Base-by-base conservation (phyloP, 495 filamentous ascomycete species). In the Trichoderma asperelloides region DNA sequence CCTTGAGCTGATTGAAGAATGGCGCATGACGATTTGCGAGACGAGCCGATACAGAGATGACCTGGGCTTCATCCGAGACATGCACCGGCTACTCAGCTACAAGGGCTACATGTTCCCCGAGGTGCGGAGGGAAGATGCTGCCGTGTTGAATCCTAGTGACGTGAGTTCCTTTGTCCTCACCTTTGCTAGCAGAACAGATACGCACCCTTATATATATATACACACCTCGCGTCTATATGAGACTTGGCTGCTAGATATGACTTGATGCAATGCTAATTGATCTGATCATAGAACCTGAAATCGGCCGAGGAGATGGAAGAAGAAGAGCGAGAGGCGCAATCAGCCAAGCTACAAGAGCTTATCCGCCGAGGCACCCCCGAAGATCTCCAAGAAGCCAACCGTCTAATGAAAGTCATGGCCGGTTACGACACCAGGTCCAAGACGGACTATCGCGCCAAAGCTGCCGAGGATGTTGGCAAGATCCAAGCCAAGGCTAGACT, bases 281-380 rank as follows among this genome's bases (percentile, higher is more conserved):
- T 28, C 27, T 18, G 23, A 21, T 28, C 66, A 23, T 73, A 97
- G 93, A 96, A 92, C 69, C 85, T 98, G 21, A 91, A 93, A 74
- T 97, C 95, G 15, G 95, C 93, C 16, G 95, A 98, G 71, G 95
- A 98, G 76, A 98, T 98, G 95, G 95, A 98, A 72, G 92, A 93
- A 72, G 95, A 98, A 75, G 95, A 98, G 74, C 84, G 82, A 65
- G 92, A 93, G 72, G 95, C 94, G 3, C 95, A 98, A 72, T 96
- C 92, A 13, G 95, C 95, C 12, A 98, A 98, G 78, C 82, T 98
- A 40, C 95, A 98, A 75, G 95, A 98, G 80, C 81, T 98, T 60
- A 97, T 98, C 75, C 87, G 95, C 67, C 83, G 95, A 70, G 95
- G 95, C 45, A 88, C 90, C 7, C 95, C 95, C 5, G 88, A 93